Base-by-base conservation (phyloP, 805 yeast genomes). In the Lachancea mirantina region DNA sequence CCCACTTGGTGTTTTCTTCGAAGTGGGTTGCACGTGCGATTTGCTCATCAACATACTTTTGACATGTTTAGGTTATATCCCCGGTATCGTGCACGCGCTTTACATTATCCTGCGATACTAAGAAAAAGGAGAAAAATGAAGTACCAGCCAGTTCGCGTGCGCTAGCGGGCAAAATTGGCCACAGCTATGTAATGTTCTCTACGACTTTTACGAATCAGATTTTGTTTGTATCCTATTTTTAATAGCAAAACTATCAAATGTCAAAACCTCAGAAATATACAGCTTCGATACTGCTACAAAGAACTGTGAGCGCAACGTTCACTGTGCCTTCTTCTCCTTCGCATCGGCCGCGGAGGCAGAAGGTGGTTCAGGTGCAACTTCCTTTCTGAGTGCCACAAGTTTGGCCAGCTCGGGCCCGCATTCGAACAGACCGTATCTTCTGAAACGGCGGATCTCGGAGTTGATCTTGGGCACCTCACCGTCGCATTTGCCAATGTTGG, bases 21-120 rank as follows among this genome's bases (percentile, higher is more conserved):
- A 73, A 53, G 61, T 60, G 40, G 78, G 78, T 16, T 65, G 72
- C 46, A 49, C 49, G 1, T 34, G 32, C 9, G 30, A 52, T n/a
- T 28, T 57, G 49, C 21, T 59, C 48, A 19, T 57, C 51, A 77
- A 78, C 61, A 61, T 78, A 41, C 39, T 79, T 28, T 68, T 80
- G 54, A 76, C 84, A 25, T 52, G 74, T 34, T 66, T 79, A 30
- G 88, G 85, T 37, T 80, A 74, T 61, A 68, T 80, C 51, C 89
- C 89, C 6, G 87, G 81, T 46, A 72, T 75, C 31, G 59, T 75
- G 32, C 80, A 76, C 42, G 79, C 81, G 4, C 54, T 76, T 28
- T 76, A 70, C 47, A 59, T 76, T 34, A 72, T 75, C 25, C 43
- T 38, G 30, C 48, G 39, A 39, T 44, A 47, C 22, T 55, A 36